A percentile compares a stretch with the other conserved stretches of the same genome.
phyloP scores from a whole-genome alignment of 495 filamentous ascomycete species.

The Aspergillus saccharolyticus region DNA sequence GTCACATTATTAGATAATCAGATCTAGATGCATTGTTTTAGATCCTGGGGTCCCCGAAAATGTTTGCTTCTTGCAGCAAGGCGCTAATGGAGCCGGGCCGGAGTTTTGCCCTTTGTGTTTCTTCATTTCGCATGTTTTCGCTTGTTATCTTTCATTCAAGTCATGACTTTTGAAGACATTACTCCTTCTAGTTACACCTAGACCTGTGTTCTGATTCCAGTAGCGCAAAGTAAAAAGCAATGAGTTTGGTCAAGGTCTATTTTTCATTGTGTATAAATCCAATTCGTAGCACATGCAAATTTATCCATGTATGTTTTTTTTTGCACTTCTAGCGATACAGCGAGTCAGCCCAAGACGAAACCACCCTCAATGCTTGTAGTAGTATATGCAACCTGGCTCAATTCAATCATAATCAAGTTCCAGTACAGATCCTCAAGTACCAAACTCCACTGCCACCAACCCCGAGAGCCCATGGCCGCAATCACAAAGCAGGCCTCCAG shows the following conservation, averaged over 20 bases:
- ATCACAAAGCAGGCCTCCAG: conserved; percentile 30
- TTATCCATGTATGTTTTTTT: neutral
- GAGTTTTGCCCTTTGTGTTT: conserved; percentile 7
- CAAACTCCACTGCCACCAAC: neutral
- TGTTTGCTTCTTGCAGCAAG: conserved; percentile 16
- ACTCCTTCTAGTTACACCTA: neutral
- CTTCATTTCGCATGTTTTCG: no score
- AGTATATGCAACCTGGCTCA: no score
- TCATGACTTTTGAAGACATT: neutral
- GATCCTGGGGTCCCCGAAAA: neutral
- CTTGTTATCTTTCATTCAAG: no score
- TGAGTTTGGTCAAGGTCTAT: neutral
- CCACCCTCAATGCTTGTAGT: no score
- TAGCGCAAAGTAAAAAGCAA: neutral
- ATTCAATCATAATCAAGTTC: no score
- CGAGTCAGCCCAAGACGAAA: no score
- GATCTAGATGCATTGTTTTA: conserved; percentile 10
- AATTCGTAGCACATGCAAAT: neutral
- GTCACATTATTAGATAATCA: conserved; percentile 14
- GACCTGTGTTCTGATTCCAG: neutral
- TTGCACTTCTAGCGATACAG: no score
- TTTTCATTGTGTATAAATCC: neutral
- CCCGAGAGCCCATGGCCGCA: neutral
- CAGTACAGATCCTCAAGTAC: no score
- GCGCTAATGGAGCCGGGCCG: conserved; percentile 26